Conservation (phyloP, 345 rosid species). For the Eucalyptus paniculata region DNA sequence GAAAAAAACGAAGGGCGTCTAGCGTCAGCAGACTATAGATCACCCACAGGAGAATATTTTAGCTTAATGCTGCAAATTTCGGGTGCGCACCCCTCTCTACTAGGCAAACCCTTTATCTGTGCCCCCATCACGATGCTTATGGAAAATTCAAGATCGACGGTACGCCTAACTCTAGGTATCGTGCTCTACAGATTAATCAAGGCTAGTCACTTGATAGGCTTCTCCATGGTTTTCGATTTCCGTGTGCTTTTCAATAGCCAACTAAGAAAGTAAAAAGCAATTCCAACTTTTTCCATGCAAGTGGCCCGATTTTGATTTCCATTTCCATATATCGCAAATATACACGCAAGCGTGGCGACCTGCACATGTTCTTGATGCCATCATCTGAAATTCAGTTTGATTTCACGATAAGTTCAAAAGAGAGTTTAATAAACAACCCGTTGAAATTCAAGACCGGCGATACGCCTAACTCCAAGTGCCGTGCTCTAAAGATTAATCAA, state of each 20-base stretch:
- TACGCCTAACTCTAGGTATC: neutral
- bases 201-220: neutral
- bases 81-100: neutral
- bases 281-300: neutral
- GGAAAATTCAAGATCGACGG: neutral
- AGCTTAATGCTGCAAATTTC: neutral
- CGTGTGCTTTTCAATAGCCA: neutral
- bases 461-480: neutral
- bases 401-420: neutral
- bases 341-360: neutral
- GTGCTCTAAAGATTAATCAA: neutral
- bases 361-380: fast-evolving
- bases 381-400: neutral
- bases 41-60: neutral
- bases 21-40: no score
- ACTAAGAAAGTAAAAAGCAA: neutral
- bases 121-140: neutral
- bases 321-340: neutral
- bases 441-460: no score
- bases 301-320: neutral
- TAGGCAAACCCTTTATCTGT: neutral
- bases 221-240: neutral
- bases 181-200: neutral
- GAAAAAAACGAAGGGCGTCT: no score
- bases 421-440: neutral